phyloP scores from a whole-genome alignment of 495 filamentous ascomycete species.

The Xylaria flabelliformis region DNA sequence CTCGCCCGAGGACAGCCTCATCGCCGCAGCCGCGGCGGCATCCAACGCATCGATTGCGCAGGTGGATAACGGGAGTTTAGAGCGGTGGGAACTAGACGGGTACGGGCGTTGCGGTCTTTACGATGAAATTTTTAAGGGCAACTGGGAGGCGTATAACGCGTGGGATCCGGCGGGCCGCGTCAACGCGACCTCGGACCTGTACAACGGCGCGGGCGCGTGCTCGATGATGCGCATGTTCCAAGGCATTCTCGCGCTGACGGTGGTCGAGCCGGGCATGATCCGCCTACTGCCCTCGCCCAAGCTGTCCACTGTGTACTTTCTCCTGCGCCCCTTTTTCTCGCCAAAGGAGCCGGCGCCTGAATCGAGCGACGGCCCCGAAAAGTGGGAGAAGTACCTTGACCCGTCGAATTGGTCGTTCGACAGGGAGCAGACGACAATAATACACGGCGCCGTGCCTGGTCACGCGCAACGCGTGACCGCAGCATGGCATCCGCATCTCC shows the following conservation, averaged over 20 bases:
- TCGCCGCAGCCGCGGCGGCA: slow-evolving; percentile 50
- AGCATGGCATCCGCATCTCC: slow-evolving; percentile 78
- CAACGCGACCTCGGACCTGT: slow-evolving; percentile 76
- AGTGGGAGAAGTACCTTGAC: slow-evolving; percentile 58
- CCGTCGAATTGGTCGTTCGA: slow-evolving; percentile 64
- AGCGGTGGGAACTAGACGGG: slow-evolving; percentile 88
- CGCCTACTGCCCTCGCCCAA: slow-evolving; percentile 82
- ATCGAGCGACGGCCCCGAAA: slow-evolving; percentile 42
- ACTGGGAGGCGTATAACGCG: slow-evolving; percentile 87
- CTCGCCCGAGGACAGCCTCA: slow-evolving; percentile 48
- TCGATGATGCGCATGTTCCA: slow-evolving; percentile 90
- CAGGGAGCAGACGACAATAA: slow-evolving; percentile 57
- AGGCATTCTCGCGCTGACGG: slow-evolving; percentile 83
- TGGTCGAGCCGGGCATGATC: slow-evolving; percentile 81
- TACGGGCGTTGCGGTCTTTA: slow-evolving; percentile 79
- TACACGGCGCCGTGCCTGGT: slow-evolving; percentile 83
- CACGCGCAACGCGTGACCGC: slow-evolving; percentile 81
- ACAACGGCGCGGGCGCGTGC: slow-evolving; percentile 86
- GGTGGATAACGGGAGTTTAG: slow-evolving; percentile 83
- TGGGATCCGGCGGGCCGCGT: slow-evolving; percentile 82
- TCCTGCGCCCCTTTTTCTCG: slow-evolving; percentile 85
- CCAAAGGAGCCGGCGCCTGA: slow-evolving; percentile 55
- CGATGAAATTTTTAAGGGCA: slow-evolving; percentile 72
- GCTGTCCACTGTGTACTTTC: slow-evolving; percentile 83
- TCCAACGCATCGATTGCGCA: slow-evolving; percentile 66